Percentiles rank a stretch among this genome's conserved stretches.
phyloP scores from a whole-genome alignment of 495 filamentous ascomycete species.

The Letharia lupina region DNA sequence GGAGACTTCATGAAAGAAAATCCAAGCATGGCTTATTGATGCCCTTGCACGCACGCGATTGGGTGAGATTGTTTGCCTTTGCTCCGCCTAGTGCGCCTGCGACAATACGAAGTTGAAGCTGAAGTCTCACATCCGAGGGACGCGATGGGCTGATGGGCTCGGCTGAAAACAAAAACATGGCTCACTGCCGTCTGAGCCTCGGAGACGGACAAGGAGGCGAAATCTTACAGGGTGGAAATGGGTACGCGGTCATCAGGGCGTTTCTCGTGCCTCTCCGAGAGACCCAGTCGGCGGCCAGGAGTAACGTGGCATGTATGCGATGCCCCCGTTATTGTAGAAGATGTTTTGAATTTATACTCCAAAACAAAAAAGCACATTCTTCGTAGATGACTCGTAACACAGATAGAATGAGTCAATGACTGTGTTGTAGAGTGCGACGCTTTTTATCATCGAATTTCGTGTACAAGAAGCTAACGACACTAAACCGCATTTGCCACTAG shows the following conservation, averaged over 20 bases:
- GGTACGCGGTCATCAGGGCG: not conserved
- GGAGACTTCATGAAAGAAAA: not conserved
- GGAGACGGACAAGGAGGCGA: not conserved
- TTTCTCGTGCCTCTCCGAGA: constrained; percentile 1
- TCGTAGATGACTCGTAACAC: not conserved
- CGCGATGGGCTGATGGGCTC: not conserved
- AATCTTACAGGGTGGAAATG: not conserved
- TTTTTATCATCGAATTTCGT: not conserved
- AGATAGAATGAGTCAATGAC: not conserved
- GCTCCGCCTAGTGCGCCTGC: constrained; percentile 3
- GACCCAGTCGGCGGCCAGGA: not conserved
- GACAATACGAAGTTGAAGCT: not conserved
- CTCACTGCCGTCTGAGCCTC: not conserved
- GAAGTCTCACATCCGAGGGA: not conserved
- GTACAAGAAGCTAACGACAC: not conserved
- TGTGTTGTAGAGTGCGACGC: not conserved
- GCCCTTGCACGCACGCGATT: not conserved
- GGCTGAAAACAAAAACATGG: not conserved
- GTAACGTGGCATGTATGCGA: not conserved
- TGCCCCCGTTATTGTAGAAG: not conserved
- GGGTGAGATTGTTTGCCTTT: constrained; percentile 10
- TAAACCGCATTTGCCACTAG: constrained; percentile 10
- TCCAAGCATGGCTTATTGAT: not conserved
- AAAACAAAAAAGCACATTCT: not conserved
- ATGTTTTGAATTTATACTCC: not conserved